These are phyloP conservation scores for Umbelopsis isabellina DNA, from an alignment of 192 early-diverging fungal species.

Conservation along the genomic window DNA sequence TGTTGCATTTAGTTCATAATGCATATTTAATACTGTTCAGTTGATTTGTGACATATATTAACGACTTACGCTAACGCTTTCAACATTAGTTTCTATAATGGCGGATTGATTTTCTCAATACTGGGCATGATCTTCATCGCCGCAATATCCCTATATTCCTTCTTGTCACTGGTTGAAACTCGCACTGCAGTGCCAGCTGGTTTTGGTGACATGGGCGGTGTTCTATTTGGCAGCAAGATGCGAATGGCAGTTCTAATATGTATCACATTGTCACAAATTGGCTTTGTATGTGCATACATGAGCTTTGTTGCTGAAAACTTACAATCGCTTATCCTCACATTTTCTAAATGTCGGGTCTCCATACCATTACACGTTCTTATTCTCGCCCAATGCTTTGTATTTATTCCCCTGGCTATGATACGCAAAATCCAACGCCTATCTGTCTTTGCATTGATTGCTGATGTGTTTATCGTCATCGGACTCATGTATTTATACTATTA, in stretches of 20 bases:
- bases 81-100: slow-evolving; percentile 58
- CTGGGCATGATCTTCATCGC: slow-evolving; percentile 59
- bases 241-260: slow-evolving; percentile 58
- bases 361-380: slow-evolving; percentile 60
- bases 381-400: slow-evolving; percentile 71
- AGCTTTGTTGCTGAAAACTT: slow-evolving; percentile 92
- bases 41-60: not conserved
- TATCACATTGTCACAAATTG: slow-evolving; percentile 62
- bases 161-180: slow-evolving; percentile 68
- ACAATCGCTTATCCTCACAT: slow-evolving; percentile 71
- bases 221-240: slow-evolving; percentile 63
- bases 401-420: slow-evolving; percentile 87
- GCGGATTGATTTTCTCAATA: slow-evolving; percentile 66
- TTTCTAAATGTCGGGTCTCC: slow-evolving; percentile 68
- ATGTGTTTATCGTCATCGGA: slow-evolving; percentile 88
- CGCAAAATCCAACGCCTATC: slow-evolving; percentile 88
- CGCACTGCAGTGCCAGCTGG: slow-evolving; percentile 60
- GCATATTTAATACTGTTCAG: too few species aligned
- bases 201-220: slow-evolving; percentile 71
- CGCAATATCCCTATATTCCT: slow-evolving; percentile 63
- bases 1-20: not conserved
- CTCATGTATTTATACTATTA: slow-evolving; percentile 82
- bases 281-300: slow-evolving; percentile 90
- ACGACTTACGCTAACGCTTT: slow-evolving; percentile 24
- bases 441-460: slow-evolving; percentile 80